Percentiles rank a stretch among this genome's conserved stretches.
These are phyloP conservation scores for Platanthera zijinensis DNA, from an alignment of 106 monocot species.

Conservation along the genomic window DNA sequence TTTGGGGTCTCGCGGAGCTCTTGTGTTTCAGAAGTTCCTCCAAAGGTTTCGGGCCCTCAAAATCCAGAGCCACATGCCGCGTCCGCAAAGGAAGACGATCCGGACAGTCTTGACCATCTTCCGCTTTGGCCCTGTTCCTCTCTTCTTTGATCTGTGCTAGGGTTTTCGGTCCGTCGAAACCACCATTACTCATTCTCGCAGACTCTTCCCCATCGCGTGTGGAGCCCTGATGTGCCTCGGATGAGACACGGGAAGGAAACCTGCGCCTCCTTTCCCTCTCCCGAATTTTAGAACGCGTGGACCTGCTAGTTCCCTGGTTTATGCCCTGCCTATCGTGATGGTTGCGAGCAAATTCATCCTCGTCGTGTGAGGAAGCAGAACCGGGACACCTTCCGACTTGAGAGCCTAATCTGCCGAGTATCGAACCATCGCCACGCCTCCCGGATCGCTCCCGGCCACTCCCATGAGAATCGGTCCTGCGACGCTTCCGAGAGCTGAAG, in stretches of 20 bases:
- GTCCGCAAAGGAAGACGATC: background rate
- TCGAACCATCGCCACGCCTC: background rate
- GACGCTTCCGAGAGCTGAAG: background rate
- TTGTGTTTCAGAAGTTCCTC: slow-evolving; percentile 38
- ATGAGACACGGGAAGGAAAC: background rate
- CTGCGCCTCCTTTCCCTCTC: slow-evolving; percentile 16
- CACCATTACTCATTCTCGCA: background rate
- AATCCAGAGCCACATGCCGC: background rate
- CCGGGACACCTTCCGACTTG: slow-evolving; percentile 7
- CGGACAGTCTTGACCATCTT: background rate
- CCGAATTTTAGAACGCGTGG: slow-evolving; percentile 4
- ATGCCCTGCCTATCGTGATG: slow-evolving; percentile 3
- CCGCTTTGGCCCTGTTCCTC: slow-evolving; percentile 20
- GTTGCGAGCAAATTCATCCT: slow-evolving; percentile 1
- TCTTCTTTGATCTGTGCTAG: slow-evolving; percentile 54
- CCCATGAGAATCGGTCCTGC: background rate
- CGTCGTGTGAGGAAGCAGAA: background rate
- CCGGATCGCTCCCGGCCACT: slow-evolving; percentile 1
- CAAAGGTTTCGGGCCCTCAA: slow-evolving; percentile 17
- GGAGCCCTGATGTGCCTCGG: slow-evolving; percentile 11
- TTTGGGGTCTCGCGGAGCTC: background rate
- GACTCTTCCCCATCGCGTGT: slow-evolving; percentile 1
- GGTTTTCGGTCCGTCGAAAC: slow-evolving; percentile 38
- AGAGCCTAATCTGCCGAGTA: slow-evolving; percentile 13
- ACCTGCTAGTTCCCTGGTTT: slow-evolving; percentile 2